Percentiles rank a stretch among this genome's conserved stretches.
These are phyloP conservation scores for Moesziomyces antarcticus DNA, from an alignment of 1,284 basidiomycete genomes.

Conservation along the genomic window DNA sequence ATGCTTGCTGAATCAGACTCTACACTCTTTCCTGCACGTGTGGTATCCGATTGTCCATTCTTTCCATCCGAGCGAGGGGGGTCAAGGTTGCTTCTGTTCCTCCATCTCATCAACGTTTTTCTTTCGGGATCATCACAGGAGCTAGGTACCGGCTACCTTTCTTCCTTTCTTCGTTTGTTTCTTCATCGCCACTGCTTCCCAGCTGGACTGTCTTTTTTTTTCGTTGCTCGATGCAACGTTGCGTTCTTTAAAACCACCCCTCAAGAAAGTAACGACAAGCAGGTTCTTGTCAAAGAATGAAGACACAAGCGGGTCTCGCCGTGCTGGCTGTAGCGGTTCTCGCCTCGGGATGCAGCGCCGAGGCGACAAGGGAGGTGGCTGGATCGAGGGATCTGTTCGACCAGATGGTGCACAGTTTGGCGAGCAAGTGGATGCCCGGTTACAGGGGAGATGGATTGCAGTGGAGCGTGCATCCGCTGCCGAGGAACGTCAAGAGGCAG, in stretches of 20 bases:
- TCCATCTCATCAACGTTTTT: too few species aligned
- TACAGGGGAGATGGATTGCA: slow-evolving; percentile 3
- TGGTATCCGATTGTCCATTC: too few species aligned
- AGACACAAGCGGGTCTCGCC: neutral
- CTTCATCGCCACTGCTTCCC: neutral
- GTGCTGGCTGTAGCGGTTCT: neutral
- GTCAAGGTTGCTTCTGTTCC: too few species aligned
- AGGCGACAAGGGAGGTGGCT: neutral
- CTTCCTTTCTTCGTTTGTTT: too few species aligned
- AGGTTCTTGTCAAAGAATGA: slow-evolving; percentile 6
- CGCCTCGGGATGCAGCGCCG: neutral
- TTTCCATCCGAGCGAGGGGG: too few species aligned
- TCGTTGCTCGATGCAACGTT: slow-evolving; percentile 7
- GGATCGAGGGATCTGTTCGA: slow-evolving; percentile 29
- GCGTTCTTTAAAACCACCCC: too few species aligned
- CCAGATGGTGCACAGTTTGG: slow-evolving; percentile 18
- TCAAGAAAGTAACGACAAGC: slow-evolving; percentile 7
- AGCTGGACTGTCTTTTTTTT: slow-evolving; percentile 19
- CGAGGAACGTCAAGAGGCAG: slow-evolving; percentile 17
- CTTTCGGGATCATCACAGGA: too few species aligned
- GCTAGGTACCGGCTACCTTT: too few species aligned
- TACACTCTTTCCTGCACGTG: too few species aligned
- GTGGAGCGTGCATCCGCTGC: slow-evolving; percentile 35
- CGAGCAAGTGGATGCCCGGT: slow-evolving; percentile 15
- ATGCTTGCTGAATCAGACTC: too few species aligned